Base-by-base conservation (phyloP, 768 basidiomycete species). In the Podaxis rugospora region DNA sequence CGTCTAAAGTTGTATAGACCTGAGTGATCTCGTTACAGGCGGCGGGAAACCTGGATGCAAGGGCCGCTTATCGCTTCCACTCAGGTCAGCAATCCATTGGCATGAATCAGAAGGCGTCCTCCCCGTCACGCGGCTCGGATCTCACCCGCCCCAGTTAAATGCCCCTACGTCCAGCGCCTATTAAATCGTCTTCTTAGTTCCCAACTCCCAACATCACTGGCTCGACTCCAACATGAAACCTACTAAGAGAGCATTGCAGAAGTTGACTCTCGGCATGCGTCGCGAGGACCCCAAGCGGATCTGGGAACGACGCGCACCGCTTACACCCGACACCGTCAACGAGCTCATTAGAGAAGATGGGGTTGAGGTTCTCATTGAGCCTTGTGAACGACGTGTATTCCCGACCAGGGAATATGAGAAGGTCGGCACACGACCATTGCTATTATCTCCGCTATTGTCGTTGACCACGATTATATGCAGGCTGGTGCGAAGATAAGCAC, bases 281-380 rank as follows among this genome's bases (percentile, higher is more conserved):
- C 83, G 88, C 40, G 95, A 97, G 71, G 90, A 95, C 68, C 87
- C 90, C 0, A 65, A 73, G 32, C 77, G 95, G 55, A 84, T 92
- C 58, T 97, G 93, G 93, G 95, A 96, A 70, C 81, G 95, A 7
- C 81, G 95, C 16, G 85, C 82, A 32, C 93, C 95, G 2, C 76
- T 97, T 49, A 92, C 90, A 0, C 95, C 95, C 0, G 81, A 83
- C 3, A 86, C 83, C 5, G 88, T 95, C 32, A 71, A 82, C 46
- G 72, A 81, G 4, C 79, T 95, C 6, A 77, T 92, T 4, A 70
- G 73, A 7, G 74, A 78, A 25, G 76, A 83, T 27, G 80, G 81
- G 16, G 83, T 89, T 4, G 71, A 80, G 3, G 91, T 97, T 16
- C 78, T 90, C 47, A 81, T 95, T 35, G 88, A 92, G 69, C 83